phyloP scores from a whole-genome alignment of 140 eudicot species.

The Anethum foeniculum region DNA sequence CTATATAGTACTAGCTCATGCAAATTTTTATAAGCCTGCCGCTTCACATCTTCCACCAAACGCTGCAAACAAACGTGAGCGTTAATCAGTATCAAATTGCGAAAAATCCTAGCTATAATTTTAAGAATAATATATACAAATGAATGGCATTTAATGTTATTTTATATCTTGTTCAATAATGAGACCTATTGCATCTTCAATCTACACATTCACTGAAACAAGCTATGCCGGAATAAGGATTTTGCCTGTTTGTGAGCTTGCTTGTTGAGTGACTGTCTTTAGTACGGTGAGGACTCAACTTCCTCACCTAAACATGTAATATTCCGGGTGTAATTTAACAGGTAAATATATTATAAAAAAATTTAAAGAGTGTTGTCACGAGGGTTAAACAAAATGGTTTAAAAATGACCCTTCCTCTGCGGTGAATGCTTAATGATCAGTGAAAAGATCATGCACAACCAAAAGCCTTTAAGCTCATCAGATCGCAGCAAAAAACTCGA shows the following conservation, averaged over 20 bases:
- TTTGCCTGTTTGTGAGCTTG: neutral
- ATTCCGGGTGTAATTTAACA: neutral
- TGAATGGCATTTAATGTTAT: neutral
- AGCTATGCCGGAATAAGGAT: neutral
- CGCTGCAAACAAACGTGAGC: constrained; percentile 32
- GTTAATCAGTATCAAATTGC: constrained; percentile 6
- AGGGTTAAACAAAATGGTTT: neutral
- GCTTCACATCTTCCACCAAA: constrained; percentile 57
- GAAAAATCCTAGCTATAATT: neutral
- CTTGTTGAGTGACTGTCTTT: neutral
- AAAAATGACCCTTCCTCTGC: neutral
- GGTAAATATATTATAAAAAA: neutral
- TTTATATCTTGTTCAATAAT: neutral
- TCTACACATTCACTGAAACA: neutral
- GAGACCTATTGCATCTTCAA: neutral
- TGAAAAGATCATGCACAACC: neutral
- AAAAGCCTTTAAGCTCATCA: neutral
- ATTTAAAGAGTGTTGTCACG: neutral
- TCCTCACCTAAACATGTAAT: neutral
- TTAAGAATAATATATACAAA: neutral
- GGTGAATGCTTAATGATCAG: neutral
- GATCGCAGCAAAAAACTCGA: neutral
- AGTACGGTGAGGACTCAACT: neutral
- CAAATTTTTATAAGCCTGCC: constrained; percentile 33
- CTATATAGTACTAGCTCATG: constrained; percentile 29